Conservation (phyloP, 768 basidiomycete genomes). For the Leccinum pellstonianum region DNA sequence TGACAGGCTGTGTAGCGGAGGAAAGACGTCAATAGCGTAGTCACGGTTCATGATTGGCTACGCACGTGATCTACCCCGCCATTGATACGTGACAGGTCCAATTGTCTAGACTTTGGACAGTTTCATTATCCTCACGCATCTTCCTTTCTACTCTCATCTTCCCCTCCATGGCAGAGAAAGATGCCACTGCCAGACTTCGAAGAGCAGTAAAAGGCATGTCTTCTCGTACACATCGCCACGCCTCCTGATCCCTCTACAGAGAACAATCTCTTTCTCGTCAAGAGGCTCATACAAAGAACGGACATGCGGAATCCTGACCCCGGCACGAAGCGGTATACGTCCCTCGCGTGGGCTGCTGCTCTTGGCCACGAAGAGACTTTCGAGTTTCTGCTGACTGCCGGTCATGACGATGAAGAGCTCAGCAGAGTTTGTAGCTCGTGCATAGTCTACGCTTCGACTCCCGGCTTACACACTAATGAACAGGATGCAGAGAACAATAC, state of each 20-base stretch:
- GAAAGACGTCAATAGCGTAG: conserved; percentile 1
- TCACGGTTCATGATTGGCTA: conserved; percentile 1
- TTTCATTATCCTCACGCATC: conserved; percentile 25
- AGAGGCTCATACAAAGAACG: conserved; percentile 78
- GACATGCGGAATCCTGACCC: conserved; percentile 93
- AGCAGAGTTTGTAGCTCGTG: conserved; percentile 63
- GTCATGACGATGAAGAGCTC: conserved; percentile 92
- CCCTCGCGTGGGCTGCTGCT: conserved; percentile 88
- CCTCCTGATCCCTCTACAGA: conserved; percentile 48
- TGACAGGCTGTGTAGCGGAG: not conserved
- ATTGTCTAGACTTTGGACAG: conserved; percentile 21
- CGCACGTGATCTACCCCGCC: conserved; percentile 28
- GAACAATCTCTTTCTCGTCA: conserved; percentile 92
- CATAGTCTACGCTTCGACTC: conserved; percentile 6
- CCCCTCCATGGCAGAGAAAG: conserved; percentile 74
- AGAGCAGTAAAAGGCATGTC: conserved; percentile 74
- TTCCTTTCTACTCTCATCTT: conserved; percentile 24
- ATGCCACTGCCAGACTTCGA: conserved; percentile 69
- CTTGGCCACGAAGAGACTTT: conserved; percentile 91
- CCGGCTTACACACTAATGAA: conserved; percentile 18
- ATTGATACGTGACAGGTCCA: conserved; percentile 10
- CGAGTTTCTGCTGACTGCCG: conserved; percentile 79
- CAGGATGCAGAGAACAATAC: conserved; percentile 94
- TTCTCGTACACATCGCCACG: not conserved
- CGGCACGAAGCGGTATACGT: conserved; percentile 72